Conservation (phyloP, 1,139 yeast genomes). For the Eremothecium coryli region DNA sequence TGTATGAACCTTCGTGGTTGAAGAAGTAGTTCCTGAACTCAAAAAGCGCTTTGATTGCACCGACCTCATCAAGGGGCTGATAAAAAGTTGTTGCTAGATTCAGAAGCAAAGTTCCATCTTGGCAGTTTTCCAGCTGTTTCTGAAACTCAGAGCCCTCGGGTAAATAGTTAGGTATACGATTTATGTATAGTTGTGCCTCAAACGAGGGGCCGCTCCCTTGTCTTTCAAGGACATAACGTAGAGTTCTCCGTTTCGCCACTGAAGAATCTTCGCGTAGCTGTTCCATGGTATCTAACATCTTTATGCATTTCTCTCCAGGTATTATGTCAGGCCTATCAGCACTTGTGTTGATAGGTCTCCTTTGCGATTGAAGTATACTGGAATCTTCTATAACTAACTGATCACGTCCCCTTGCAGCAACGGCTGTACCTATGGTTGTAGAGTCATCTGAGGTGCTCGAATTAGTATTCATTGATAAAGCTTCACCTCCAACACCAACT, state of each 20-base stretch:
- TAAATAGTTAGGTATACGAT: conserved; percentile 1
- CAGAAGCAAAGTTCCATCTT: conserved; percentile 4
- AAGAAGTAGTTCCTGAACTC: conserved; percentile 3
- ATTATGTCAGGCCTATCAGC: too few species aligned
- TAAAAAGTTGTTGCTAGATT: conserved; percentile 3
- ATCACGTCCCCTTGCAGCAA: too few species aligned
- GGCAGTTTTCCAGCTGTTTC: background rate
- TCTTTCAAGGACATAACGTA: conserved; percentile 3
- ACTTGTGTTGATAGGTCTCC: too few species aligned
- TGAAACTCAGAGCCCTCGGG: conserved; percentile 1
- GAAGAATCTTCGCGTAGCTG: background rate
- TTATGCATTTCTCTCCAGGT: too few species aligned
- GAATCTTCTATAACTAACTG: too few species aligned
- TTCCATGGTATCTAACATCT: too few species aligned
- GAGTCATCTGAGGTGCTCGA: too few species aligned
- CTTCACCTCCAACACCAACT: too few species aligned
- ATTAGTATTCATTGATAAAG: too few species aligned
- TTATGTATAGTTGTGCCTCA: conserved; percentile 2
- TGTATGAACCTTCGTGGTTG: conserved; percentile 4
- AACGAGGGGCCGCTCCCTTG: conserved; percentile 4
- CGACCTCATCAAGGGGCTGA: conserved; percentile 3
- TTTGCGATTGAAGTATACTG: too few species aligned
- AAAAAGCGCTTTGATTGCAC: conserved; percentile 1
- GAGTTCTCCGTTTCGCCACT: conserved; percentile 1
- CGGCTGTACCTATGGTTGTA: too few species aligned